Evolutionary conservation across 768 basidiomycete species (phyloP).

Genomic region (Mycena galericulata): DNA sequence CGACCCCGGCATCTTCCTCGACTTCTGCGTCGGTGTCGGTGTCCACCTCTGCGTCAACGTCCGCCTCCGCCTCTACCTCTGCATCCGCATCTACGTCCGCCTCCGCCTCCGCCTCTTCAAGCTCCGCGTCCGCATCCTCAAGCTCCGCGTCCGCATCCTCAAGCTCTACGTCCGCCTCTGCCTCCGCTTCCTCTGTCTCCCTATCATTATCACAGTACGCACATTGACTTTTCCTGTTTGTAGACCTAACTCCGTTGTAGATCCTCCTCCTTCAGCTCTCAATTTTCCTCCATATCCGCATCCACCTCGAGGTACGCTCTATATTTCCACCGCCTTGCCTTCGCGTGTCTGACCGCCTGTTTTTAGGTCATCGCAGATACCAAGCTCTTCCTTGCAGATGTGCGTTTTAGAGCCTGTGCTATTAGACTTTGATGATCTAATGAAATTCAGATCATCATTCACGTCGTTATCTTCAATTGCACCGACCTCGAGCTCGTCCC

Average conservation of each 20-base stretch:
- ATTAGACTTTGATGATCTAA: background rate
- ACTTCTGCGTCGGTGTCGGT: background rate
- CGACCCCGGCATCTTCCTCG: background rate
- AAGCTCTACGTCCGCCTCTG: background rate
- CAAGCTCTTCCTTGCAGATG: constrained; percentile 12
- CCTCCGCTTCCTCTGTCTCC: background rate
- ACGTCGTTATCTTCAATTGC: background rate
- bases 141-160: too few species aligned
- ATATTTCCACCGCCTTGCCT: background rate
- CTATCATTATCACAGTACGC: background rate
- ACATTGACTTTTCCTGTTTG: background rate
- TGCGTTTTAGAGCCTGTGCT: background rate
- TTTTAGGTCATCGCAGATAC: constrained; percentile 8
- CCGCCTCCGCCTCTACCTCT: background rate
- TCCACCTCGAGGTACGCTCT: background rate
- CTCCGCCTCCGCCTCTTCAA: background rate
- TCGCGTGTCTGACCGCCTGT: background rate
- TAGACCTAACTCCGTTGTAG: background rate
- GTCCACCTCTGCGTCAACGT: too few species aligned
- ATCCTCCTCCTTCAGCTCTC: background rate
- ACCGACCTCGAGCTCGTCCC: background rate
- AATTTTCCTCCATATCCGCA: background rate
- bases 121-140: background rate
- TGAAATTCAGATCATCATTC: constrained; percentile 1
- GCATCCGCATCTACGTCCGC: background rate